A percentile compares a stretch with the other conserved stretches of the same genome.
phyloP scores from a whole-genome alignment of 1,284 basidiomycete genomes.

The Ganoderma resinaceum region DNA sequence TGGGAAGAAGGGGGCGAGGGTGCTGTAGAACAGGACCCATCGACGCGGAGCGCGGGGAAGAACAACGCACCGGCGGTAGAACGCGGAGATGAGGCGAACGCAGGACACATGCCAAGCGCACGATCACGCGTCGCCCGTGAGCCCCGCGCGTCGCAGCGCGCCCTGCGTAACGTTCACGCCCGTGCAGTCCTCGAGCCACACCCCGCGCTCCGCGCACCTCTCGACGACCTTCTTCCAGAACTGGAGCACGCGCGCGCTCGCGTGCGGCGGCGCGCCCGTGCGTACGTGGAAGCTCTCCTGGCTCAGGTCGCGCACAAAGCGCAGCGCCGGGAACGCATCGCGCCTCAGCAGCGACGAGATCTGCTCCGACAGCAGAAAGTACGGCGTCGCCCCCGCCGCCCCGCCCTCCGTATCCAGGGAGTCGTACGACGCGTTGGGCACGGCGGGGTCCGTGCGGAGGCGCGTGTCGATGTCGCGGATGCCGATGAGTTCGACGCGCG shows the following conservation, averaged over 20 bases:
- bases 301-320: slow-evolving; percentile 67
- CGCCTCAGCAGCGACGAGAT: slow-evolving; percentile 61
- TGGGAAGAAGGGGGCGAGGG: neutral
- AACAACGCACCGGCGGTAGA: neutral
- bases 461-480: slow-evolving; percentile 74
- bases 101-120: neutral
- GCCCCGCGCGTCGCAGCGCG: slow-evolving; percentile 37
- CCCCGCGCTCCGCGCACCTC: slow-evolving; percentile 53
- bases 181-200: slow-evolving; percentile 63
- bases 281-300: slow-evolving; percentile 43
- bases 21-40: neutral
- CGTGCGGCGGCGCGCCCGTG: slow-evolving; percentile 34
- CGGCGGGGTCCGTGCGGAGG: slow-evolving; percentile 49
- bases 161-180: slow-evolving; percentile 48
- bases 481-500: slow-evolving; percentile 67
- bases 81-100: neutral
- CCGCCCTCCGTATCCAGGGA: neutral
- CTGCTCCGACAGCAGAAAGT: slow-evolving; percentile 72
- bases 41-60: neutral
- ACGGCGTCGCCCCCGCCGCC: slow-evolving; percentile 49
- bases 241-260: slow-evolving; percentile 43
- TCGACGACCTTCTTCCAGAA: slow-evolving; percentile 61
- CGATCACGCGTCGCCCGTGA: slow-evolving; percentile 1
- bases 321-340: slow-evolving; percentile 67
- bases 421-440: neutral